These are phyloP conservation scores for Macrolepiota albuminosa DNA, from an alignment of 768 basidiomycete genomes.

Conservation along the genomic window DNA sequence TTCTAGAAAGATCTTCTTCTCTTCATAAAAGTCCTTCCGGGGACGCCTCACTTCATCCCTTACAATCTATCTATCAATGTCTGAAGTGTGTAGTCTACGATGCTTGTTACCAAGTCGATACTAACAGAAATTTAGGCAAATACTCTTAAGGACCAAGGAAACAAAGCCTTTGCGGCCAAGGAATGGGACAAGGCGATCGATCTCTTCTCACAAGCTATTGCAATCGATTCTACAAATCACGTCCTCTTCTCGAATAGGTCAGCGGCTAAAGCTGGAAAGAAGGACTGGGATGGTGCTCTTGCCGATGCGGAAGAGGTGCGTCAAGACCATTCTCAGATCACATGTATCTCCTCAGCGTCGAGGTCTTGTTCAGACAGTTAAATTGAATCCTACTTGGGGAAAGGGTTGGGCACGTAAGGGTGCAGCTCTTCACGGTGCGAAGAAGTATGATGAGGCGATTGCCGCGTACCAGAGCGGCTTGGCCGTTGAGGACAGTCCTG, in stretches of 20 bases:
- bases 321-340: constrained; percentile 6
- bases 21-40: constrained; percentile 12
- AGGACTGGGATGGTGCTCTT: constrained; percentile 69
- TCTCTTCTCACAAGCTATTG: constrained; percentile 78
- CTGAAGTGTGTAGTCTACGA: constrained; percentile 28
- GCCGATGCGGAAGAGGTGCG: constrained; percentile 87
- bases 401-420: constrained; percentile 93
- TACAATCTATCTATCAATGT: constrained; percentile 25
- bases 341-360: constrained; percentile 11
- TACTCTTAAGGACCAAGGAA: constrained; percentile 86
- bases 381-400: constrained; percentile 74
- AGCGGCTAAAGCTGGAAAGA: constrained; percentile 86
- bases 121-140: constrained; percentile 28
- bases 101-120: not conserved
- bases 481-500: constrained; percentile 76
- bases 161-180: constrained; percentile 93
- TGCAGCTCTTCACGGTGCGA: constrained; percentile 84
- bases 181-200: constrained; percentile 87
- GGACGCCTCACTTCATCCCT: constrained; percentile 18
- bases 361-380: constrained; percentile 55
- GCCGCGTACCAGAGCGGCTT: constrained; percentile 79
- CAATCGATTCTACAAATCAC: constrained; percentile 76
- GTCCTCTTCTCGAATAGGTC: constrained; percentile 93
- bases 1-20: constrained; percentile 25
- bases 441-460: constrained; percentile 79